Evolutionary conservation across 257 asterid genomes (phyloP), one percentile per base, ranked within the genome.

Genomic region (Jaltomata sinuosa): DNA sequence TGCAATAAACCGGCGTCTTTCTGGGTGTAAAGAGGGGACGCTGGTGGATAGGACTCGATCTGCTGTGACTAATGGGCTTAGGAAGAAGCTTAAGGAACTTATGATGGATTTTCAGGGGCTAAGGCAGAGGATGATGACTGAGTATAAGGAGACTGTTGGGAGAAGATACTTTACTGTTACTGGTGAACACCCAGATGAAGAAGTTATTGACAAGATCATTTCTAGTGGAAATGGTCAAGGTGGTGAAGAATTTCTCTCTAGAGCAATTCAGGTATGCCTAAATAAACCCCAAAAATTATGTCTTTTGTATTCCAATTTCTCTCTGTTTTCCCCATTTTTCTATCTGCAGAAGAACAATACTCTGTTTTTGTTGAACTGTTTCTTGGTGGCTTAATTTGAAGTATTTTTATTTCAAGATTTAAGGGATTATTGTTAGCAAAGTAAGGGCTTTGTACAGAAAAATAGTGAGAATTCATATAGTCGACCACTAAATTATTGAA

Each of bases 21-120:
- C 97, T 0, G 98, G 95, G 11, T 96, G 97, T 84, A 93, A 93
- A 83, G 87, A 85, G 68, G 98, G 98, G 1, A 89, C 98, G 10
- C 93, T 89, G 8, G 93, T 94, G 52, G 99, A 94, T 55, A 67
- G 98, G 27, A 91, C 98, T 11, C 84, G 97, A 14, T 86, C 91
- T 1, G 94, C 98, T 0, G 99, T 96, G 2, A 94, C 99, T 0
- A 94, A 96, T 84, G 98, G 99, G 80, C 94, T 96, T 67, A 87
- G 98, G 93, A 96, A 91, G 94, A 94, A 94, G 90, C 92, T 94
- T 22, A 96, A 94, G 92, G 99, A 96, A 86, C 88, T 94, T 19
- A 96, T 96, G 99, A 92, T 96, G 94, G 99, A 96, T 19, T 96
- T 96, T 50, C 98, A 96, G 92, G 93, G 88, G 15, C 81, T 96